These are phyloP conservation scores for Saprolegnia diclina DNA, from an alignment of 352 stramenopile genomes.

Conservation along the genomic window DNA sequence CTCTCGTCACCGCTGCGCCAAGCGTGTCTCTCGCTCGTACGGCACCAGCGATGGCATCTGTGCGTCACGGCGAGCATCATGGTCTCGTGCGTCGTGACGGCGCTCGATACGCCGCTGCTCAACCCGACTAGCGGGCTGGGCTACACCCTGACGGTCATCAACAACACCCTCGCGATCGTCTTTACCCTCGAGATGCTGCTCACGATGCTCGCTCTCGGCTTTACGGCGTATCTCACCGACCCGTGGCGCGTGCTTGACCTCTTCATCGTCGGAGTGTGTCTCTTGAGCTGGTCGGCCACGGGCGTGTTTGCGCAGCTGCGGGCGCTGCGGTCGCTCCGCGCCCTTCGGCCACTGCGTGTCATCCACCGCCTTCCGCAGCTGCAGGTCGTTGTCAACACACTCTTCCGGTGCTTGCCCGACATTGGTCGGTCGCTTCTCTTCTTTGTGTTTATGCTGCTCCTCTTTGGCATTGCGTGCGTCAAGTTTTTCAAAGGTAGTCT, in stretches of 20 bases:
- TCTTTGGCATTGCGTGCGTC: slow-evolving; percentile 94
- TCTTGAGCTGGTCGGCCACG: slow-evolving; percentile 39
- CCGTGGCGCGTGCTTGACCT: slow-evolving; percentile 89
- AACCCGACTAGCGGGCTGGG: slow-evolving; percentile 45
- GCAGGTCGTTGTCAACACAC: slow-evolving; percentile 87
- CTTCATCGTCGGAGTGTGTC: slow-evolving; percentile 78
- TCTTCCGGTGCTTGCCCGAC: slow-evolving; percentile 84
- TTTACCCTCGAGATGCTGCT: slow-evolving; percentile 87
- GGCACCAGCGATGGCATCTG: slow-evolving; percentile 34
- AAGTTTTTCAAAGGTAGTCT: slow-evolving; percentile 92
- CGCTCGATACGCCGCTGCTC: slow-evolving; percentile 78
- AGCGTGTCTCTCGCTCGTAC: slow-evolving; percentile 29
- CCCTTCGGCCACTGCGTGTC: slow-evolving; percentile 87
- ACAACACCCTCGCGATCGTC: slow-evolving; percentile 69
- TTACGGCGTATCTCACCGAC: slow-evolving; percentile 79
- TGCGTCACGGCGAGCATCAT: slow-evolving; percentile 40
- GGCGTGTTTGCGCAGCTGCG: slow-evolving; percentile 60
- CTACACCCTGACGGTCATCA: slow-evolving; percentile 46
- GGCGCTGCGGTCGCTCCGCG: slow-evolving; percentile 76
- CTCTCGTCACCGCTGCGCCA: slow-evolving; percentile 29
- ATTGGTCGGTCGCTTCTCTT: slow-evolving; percentile 89
- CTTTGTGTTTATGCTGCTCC: slow-evolving; percentile 74
- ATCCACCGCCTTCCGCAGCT: slow-evolving; percentile 82
- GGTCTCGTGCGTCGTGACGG: slow-evolving; percentile 72
- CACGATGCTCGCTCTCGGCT: slow-evolving; percentile 83